phyloP scores from a whole-genome alignment of 305 asterid genomes.

The Euphrasia arctica region DNA sequence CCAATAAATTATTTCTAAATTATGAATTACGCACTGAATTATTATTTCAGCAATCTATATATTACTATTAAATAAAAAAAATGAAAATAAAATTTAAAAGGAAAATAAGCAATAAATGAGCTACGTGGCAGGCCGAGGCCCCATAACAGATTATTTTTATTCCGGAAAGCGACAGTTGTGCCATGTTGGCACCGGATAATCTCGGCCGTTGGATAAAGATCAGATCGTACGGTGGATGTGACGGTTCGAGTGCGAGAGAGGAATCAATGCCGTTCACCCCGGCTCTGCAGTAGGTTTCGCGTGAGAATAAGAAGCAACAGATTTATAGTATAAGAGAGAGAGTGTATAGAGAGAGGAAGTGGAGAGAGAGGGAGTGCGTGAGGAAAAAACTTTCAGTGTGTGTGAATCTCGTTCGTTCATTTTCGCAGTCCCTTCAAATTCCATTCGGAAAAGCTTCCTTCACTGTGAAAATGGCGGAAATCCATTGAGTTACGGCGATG shows the following conservation, averaged over 20 bases:
- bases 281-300: conserved; percentile 56
- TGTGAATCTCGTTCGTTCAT: conserved; percentile 32
- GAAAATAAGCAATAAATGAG: conserved; percentile 31
- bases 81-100: too few species aligned
- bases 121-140: conserved; percentile 42
- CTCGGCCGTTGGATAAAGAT: conserved; percentile 36
- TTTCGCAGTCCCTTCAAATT: conserved; percentile 17
- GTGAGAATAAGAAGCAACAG: conserved; percentile 44
- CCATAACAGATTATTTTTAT: conserved; percentile 33
- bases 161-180: conserved; percentile 56
- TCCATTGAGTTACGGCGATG: conserved; percentile 40
- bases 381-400: conserved; percentile 29
- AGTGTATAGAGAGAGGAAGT: conserved; percentile 29
- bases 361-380: conserved; percentile 16
- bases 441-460: background rate
- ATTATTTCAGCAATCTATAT: background rate
- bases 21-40: too few species aligned
- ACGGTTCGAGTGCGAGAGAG: conserved; percentile 30
- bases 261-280: conserved; percentile 48
- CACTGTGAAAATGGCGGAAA: conserved; percentile 31
- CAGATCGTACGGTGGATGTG: conserved; percentile 37
- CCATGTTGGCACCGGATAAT: conserved; percentile 52
- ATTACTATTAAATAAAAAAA: background rate
- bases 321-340: conserved; percentile 37
- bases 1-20: background rate